These are phyloP conservation scores for Protea cynaroides DNA, from an alignment of 164 flowering plant genomes.

Conservation along the genomic window DNA sequence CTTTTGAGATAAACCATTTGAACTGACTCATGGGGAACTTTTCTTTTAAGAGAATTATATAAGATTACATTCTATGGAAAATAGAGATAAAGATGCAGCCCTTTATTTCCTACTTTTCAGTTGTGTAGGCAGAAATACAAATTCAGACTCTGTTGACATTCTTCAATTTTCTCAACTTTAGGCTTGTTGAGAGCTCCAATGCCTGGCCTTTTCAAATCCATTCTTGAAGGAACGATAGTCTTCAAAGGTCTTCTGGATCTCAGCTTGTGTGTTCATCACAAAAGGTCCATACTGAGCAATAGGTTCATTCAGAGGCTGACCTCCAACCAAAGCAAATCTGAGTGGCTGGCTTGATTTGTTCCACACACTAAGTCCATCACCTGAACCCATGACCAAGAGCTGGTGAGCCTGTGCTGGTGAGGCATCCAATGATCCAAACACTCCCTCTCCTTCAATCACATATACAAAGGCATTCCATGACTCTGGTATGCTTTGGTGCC, in stretches of 20 bases:
- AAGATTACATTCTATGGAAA: no score
- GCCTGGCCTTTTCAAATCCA: slow-evolving; percentile 82
- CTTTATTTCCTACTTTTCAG: no score
- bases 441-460: slow-evolving; percentile 75
- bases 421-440: slow-evolving; percentile 41
- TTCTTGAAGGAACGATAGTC: slow-evolving; percentile 54
- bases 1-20: no score
- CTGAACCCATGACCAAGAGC: slow-evolving; percentile 56
- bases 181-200: slow-evolving; percentile 58
- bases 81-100: no score
- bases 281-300: slow-evolving; percentile 84
- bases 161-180: not conserved
- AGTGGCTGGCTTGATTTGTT: slow-evolving; percentile 50
- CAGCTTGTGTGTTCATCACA: slow-evolving; percentile 89
- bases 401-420: slow-evolving; percentile 48
- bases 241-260: slow-evolving; percentile 68
- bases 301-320: slow-evolving; percentile 76
- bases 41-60: no score
- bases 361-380: slow-evolving; percentile 72
- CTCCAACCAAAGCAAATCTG: slow-evolving; percentile 67
- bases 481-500: slow-evolving; percentile 60
- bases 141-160: not conserved
- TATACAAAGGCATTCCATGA: slow-evolving; percentile 73
- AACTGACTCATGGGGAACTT: no score
- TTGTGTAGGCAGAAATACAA: no score